Evolutionary conservation across 2,329 filamentous ascomycete species (phyloP).

Genomic region (Paramyrothecium sp.): DNA sequence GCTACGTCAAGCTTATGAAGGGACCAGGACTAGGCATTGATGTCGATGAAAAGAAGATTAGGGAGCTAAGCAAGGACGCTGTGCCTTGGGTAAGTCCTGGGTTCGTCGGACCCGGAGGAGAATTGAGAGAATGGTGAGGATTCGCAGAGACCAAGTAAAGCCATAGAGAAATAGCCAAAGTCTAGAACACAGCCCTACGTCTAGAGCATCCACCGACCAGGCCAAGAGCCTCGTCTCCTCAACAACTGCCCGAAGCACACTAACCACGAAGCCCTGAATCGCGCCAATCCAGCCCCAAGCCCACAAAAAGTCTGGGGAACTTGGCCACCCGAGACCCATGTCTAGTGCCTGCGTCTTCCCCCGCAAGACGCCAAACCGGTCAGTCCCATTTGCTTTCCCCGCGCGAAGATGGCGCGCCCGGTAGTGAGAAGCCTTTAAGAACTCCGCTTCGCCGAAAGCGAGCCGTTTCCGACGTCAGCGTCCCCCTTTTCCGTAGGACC

Average conservation of each 20-base stretch:
- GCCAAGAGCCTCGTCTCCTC: no score
- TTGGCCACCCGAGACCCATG: not conserved
- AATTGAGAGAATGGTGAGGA: conserved; percentile 65
- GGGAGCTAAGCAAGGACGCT: conserved; percentile 55
- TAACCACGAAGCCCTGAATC: no score
- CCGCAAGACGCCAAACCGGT: no score
- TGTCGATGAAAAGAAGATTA: conserved; percentile 66
- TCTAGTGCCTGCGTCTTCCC: not conserved
- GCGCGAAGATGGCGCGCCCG: not conserved
- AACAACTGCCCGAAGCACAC: no score
- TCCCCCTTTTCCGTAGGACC: not conserved
- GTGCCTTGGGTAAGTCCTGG: conserved; percentile 65
- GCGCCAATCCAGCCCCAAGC: not conserved
- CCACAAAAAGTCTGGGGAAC: not conserved
- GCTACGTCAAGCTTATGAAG: conserved; percentile 59
- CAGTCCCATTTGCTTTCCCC: no score
- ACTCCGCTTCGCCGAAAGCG: not conserved
- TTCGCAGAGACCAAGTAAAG: not conserved
- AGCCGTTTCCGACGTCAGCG: not conserved
- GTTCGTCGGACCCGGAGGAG: conserved; percentile 66
- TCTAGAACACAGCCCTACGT: not conserved
- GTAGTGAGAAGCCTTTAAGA: not conserved
- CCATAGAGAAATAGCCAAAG: not conserved
- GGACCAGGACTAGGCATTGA: conserved; percentile 69
- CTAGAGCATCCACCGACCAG: not conserved